phyloP scores from a whole-genome alignment of 495 filamentous ascomycete genomes.

The Xylaria bambusicola region DNA sequence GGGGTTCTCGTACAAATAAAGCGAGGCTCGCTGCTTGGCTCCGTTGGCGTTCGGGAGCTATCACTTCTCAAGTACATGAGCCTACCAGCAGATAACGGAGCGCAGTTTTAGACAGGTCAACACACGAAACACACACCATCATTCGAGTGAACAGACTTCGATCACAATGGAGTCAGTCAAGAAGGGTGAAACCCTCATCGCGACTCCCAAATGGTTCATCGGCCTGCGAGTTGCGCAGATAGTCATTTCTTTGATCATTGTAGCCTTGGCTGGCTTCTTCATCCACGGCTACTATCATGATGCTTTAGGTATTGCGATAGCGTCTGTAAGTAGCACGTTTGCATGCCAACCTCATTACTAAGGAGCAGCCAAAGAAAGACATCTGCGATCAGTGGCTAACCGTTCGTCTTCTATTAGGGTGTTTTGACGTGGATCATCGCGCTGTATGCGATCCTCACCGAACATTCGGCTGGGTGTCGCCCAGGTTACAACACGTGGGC shows the following conservation, averaged over 20 bases:
- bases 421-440: conserved; percentile 50
- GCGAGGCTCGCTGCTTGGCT: neutral
- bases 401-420: conserved; percentile 26
- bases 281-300: conserved; percentile 45
- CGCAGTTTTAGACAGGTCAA: neutral
- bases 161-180: conserved; percentile 19
- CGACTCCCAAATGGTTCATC: conserved; percentile 44
- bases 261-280: conserved; percentile 40
- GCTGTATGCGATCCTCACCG: conserved; percentile 42
- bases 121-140: neutral
- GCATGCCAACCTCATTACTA: neutral
- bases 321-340: conserved; percentile 38
- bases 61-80: neutral
- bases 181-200: conserved; percentile 28
- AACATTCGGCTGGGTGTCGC: conserved; percentile 39
- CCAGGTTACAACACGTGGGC: conserved; percentile 46
- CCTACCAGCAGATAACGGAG: neutral
- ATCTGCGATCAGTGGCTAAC: neutral
- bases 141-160: neutral
- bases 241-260: conserved; percentile 39
- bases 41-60: neutral
- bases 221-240: conserved; percentile 42
- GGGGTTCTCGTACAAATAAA: conserved; percentile 10
- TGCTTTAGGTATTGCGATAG: conserved; percentile 40
- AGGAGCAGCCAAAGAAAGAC: neutral